A percentile compares a stretch with the other conserved stretches of the same genome.
Evolutionary conservation across 2,329 filamentous ascomycete species (phyloP).

Genomic region (Aspergillus sp.): DNA sequence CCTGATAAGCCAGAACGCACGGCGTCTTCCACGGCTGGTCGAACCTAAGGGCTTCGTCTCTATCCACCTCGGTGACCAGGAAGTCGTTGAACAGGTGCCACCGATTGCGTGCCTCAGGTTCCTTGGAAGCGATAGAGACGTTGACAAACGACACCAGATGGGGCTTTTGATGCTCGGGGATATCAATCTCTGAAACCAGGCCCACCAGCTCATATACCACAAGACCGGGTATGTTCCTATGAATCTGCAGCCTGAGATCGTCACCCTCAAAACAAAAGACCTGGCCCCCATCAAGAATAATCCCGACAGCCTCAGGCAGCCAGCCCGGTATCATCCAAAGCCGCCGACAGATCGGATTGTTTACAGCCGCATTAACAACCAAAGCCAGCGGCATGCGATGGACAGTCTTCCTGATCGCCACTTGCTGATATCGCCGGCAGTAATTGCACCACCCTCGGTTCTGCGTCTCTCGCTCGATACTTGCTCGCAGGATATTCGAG

Average conservation of each 20-base stretch:
- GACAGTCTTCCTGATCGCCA: conserved; percentile 76
- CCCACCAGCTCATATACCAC: conserved; percentile 87
- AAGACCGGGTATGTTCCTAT: conserved; percentile 70
- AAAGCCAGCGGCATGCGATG: conserved; percentile 75
- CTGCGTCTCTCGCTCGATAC: conserved; percentile 79
- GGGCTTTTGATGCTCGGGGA: conserved; percentile 71
- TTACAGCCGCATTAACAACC: conserved; percentile 72
- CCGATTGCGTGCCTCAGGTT: conserved; percentile 51
- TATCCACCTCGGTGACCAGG: conserved; percentile 67
- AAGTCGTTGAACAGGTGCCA: conserved; percentile 99
- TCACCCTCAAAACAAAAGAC: conserved; percentile 93
- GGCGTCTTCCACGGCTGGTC: conserved; percentile 88
- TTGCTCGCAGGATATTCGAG: conserved; percentile 83
- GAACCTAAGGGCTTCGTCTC: conserved; percentile 79
- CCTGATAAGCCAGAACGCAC: conserved; percentile 76
- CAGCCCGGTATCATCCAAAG: conserved; percentile 85
- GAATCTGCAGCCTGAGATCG: conserved; percentile 69
- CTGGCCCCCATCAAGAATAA: conserved; percentile 83
- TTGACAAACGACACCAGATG: conserved; percentile 90
- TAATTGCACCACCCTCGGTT: conserved; percentile 88
- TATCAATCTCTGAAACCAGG: conserved; percentile 81
- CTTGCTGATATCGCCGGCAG: conserved; percentile 82
- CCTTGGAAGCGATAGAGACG: conserved; percentile 44
- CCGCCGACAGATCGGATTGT: conserved; percentile 57
- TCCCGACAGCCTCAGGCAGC: conserved; percentile 86